Evolutionary conservation across 2,329 filamentous ascomycete genomes (phyloP).

Genomic region (Colletotrichum melonis): DNA sequence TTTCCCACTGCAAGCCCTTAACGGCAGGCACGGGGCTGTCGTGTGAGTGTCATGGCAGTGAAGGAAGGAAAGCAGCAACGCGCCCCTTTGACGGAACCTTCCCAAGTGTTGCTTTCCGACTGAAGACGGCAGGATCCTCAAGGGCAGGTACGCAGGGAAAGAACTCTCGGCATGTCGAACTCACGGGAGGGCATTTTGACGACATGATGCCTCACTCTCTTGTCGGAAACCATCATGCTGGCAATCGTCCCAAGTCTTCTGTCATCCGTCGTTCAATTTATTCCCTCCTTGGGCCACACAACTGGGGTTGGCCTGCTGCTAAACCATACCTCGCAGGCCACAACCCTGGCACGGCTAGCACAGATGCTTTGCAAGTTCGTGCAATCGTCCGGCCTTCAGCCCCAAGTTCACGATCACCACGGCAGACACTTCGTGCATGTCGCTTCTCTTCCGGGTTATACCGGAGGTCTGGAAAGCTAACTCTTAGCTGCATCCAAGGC

Average conservation of each 20-base stretch:
- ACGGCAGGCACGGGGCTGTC: too few species aligned
- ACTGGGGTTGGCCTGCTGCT: background rate
- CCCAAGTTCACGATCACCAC: background rate
- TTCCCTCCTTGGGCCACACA: background rate
- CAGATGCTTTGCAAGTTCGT: background rate
- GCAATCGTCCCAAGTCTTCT: background rate
- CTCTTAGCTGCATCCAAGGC: background rate
- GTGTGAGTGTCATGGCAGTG: too few species aligned
- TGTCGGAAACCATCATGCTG: too few species aligned
- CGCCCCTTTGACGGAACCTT: too few species aligned
- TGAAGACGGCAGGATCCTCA: background rate
- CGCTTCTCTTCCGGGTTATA: background rate
- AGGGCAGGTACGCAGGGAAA: background rate
- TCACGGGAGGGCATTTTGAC: too few species aligned
- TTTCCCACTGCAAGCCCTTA: too few species aligned
- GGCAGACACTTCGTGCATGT: background rate
- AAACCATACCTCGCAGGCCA: background rate
- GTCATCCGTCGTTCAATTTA: background rate
- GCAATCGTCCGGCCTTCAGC: background rate
- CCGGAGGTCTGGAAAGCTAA: background rate
- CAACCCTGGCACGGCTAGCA: background rate
- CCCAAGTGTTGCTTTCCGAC: background rate
- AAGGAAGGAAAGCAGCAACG: too few species aligned
- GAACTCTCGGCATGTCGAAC: background rate
- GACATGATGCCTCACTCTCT: background rate